These are phyloP conservation scores for Didymellaceae sp. DNA, from an alignment of 2,329 filamentous ascomycete species.

Conservation along the genomic window DNA sequence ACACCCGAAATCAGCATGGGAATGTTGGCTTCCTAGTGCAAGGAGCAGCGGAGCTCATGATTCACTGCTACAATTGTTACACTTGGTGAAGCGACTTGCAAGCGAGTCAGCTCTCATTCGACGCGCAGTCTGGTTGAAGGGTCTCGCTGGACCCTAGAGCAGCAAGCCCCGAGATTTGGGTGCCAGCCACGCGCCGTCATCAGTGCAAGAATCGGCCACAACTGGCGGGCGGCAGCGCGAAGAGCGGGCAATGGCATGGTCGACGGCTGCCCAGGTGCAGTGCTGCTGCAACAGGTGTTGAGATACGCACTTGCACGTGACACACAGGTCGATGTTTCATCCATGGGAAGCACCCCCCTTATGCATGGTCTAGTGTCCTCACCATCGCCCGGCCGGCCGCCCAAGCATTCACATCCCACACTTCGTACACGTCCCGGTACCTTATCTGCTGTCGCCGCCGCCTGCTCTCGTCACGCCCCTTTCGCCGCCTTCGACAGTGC, in stretches of 20 bases:
- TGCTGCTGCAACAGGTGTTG: not conserved
- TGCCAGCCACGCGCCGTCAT: conserved; percentile 12
- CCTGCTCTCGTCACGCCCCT: not conserved
- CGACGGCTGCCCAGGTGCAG: not conserved
- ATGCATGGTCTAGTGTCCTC: too few relatives aligned
- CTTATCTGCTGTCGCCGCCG: not conserved
- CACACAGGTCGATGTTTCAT: not conserved
- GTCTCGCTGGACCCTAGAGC: conserved; percentile 4
- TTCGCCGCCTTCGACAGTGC: not conserved
- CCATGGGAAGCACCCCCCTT: too few relatives aligned
- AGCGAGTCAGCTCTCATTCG: conserved; percentile 14
- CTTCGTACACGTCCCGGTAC: not conserved
- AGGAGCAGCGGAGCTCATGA: not conserved
- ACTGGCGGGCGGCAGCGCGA: not conserved
- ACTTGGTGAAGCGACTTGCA: not conserved
- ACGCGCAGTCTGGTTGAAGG: conserved; percentile 5
- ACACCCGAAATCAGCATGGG: not conserved
- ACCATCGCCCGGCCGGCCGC: not conserved
- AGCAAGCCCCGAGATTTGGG: conserved; percentile 1
- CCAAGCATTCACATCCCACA: not conserved
- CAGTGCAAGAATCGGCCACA: not conserved
- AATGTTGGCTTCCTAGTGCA: not conserved
- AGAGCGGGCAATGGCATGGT: too few relatives aligned
- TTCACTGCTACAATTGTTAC: not conserved
- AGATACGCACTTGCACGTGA: not conserved